Evolutionary conservation across 495 filamentous ascomycete genomes (phyloP), one percentile per base, ranked within the genome.

Genomic region (Xylaria acuta): DNA sequence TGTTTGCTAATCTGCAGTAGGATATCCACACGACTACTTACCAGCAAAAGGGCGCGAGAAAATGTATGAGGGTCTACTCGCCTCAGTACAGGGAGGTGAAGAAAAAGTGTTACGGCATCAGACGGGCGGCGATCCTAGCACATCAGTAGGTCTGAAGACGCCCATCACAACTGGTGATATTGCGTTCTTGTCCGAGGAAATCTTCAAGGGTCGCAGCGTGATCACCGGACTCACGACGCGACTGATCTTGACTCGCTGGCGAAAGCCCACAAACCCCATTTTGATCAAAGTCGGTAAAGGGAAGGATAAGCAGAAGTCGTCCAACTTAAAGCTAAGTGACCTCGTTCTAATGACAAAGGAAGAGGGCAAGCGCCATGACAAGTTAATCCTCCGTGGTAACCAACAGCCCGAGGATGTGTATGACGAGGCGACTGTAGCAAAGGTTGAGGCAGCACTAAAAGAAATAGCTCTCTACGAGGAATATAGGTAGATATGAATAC

Each of bases 271-370:
- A 16, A 82, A 78, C 9, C 83, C 82, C 18, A 83, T 82, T 0
- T 69, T 87, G 58, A 45, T 85, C 27, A 80, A 75, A 7, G 89
- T 91, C 45, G 82, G 87, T 0, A 81, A 84, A 60, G 88, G 88
- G n/a, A 77, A 86, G 47, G 85, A 90, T 59, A 90, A 92, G 38
- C 94, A 98, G 78, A 93, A 91, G 72, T 88, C 86, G 34, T 85
- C 90, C 7, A 87, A 86, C 25, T 70, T 97, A 11, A 78, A 85
- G 58, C 78, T 94, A 67, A 86, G 86, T 32, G 91, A 97, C 38
- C 80, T 99, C 43, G 96, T 98, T 5, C 93, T 93, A 75, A 94
- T 99, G 94, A 98, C 97, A 9, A 98, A 96, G 80, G 95, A 98
- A 71, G 96, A 98, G 79, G 91, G 90, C n/a, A 83, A 86, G 14